Percentiles rank a stretch among this genome's conserved stretches.
These are phyloP conservation scores for Neocatenulostroma microsporum DNA, from an alignment of 2,329 filamentous ascomycete genomes.

Conservation along the genomic window DNA sequence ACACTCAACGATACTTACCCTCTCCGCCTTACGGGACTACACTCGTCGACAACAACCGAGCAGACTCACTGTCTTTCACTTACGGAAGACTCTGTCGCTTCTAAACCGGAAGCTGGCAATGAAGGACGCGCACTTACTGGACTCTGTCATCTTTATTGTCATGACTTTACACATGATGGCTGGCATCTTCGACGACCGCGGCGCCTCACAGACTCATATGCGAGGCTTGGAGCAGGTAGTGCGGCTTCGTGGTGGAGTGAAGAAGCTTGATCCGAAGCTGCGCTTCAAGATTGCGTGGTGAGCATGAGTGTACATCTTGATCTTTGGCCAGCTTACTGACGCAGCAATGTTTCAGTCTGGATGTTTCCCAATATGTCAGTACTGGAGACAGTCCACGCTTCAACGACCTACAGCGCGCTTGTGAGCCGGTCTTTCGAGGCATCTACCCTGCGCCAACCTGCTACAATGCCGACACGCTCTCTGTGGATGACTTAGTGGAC, in stretches of 20 bases:
- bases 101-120: not conserved
- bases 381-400: too few species aligned
- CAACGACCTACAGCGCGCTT: not conserved
- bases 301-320: too few species aligned
- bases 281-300: too few species aligned
- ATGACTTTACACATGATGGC: not conserved
- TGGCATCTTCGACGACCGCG: not conserved
- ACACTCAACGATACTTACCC: too few species aligned
- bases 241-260: not conserved
- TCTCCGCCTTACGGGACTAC: not conserved
- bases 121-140: not conserved
- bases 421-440: not conserved
- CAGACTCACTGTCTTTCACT: not conserved
- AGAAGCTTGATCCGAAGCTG: too few species aligned
- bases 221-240: not conserved
- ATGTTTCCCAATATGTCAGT: too few species aligned
- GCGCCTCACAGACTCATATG: not conserved
- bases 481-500: not conserved
- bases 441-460: not conserved
- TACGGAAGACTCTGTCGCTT: not conserved
- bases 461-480: not conserved
- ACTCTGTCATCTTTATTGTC: not conserved
- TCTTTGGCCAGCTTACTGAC: too few species aligned
- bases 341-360: too few species aligned
- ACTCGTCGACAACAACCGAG: not conserved